Evolutionary conservation across 495 filamentous ascomycete genomes (phyloP), one percentile per base, ranked within the genome.

Genomic region (Aspergillus campestris): DNA sequence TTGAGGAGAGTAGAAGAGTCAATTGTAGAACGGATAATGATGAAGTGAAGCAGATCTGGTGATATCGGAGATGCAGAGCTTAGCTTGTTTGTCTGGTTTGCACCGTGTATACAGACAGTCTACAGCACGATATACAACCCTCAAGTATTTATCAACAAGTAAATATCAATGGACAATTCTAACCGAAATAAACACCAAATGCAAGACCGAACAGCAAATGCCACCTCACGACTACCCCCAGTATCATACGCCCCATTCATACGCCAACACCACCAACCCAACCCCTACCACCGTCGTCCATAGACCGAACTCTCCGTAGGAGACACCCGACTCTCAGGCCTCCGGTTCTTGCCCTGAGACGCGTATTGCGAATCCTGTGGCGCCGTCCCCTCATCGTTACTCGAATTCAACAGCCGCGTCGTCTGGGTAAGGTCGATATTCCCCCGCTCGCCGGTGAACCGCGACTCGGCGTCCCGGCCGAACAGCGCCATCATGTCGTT

Each of bases 401-500:
- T 45, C 10, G 57, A 45, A 12, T 29, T 55, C 34, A 67, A 44
- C 9, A 66, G 46, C 8, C 48, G 50, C 37, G 55, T 56, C 34
- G 52, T 64, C 42, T 61, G 56, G 8, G 55, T 56, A 15, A 67
- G 55, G 28, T 61, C 59, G 8, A 66, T 44, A 9, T 54, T 62
- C 12, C 42, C 57, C 33, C 63, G 59, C 9, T 62, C 62, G 31
- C 61, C 57, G 5, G 51, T 59, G 56, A 62, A 72, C 18, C 59
- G 55, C n/a, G 55, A 53, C 48, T 84, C 82, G 0, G 82, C 82
- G 66, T 92, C 86, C 31, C 84, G 81, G 47, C 79, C 80, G 60
- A 98, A 98, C 41, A 98, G 70, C 4, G 83, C 78, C 69, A 98
- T 67, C 56, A 98, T 95, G 70, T 98, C 92, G 55, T 87, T 83